Evolutionary conservation across 176 grass and related monocot species (phyloP).

Genomic region (Carex pumila): DNA sequence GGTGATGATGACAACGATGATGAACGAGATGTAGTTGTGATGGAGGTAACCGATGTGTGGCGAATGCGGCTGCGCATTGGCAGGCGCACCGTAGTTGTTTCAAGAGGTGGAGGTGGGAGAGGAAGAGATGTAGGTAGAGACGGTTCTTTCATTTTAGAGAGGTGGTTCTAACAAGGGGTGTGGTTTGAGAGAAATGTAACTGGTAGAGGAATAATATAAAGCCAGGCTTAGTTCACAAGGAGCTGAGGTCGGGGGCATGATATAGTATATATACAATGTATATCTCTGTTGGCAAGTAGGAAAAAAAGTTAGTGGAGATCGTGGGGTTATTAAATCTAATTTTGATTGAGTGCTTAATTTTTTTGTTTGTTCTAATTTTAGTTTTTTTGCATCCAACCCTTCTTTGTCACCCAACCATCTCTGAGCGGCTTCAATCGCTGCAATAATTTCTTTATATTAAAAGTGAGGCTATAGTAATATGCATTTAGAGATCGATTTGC

Average conservation of each 20-base stretch:
- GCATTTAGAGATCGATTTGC: no score
- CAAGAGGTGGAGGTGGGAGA: constrained; percentile 29
- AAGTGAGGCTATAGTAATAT: no score
- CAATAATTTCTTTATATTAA: no score
- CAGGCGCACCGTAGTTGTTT: neutral
- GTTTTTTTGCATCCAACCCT: neutral
- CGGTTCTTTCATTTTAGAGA: constrained; percentile 30
- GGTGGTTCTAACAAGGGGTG: neutral
- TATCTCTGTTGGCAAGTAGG: constrained; percentile 18
- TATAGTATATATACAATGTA: neutral
- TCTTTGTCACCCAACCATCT: neutral
- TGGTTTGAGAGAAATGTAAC: constrained; percentile 26
- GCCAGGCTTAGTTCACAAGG: neutral
- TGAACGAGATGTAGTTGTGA: constrained; percentile 10
- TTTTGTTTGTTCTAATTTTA: neutral
- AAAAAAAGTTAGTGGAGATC: constrained; percentile 5
- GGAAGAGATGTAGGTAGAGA: neutral
- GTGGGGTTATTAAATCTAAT: neutral
- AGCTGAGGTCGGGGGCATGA: neutral
- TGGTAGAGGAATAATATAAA: neutral
- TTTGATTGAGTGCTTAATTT: neutral
- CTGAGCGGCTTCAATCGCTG: neutral
- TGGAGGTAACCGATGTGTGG: constrained; percentile 15
- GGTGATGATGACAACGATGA: constrained; percentile 27
- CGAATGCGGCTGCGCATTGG: constrained; percentile 20